Conservation (phyloP, 352 stramenopile species). For the Phytophthora aleatoria region DNA sequence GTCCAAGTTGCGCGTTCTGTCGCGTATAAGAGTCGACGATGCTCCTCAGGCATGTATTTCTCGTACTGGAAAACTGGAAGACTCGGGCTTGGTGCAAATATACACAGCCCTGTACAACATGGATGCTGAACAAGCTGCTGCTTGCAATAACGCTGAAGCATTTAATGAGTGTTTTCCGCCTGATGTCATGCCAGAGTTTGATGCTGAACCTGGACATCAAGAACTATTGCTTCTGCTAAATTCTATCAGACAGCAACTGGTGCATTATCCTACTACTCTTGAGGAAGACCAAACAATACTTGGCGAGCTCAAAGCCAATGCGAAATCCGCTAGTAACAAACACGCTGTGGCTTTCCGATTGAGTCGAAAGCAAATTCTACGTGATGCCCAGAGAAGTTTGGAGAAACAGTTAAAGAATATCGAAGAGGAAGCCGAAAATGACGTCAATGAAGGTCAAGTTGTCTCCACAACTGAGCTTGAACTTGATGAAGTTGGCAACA, state of each 20-base stretch:
- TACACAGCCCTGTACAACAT: constrained; percentile 38
- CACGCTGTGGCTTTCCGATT: constrained; percentile 52
- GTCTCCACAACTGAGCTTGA: neutral
- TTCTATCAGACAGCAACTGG: constrained; percentile 26
- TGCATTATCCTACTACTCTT: constrained; percentile 46
- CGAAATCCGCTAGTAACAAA: neutral
- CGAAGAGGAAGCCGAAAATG: neutral
- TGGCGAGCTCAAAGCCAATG: neutral
- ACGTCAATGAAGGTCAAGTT: neutral
- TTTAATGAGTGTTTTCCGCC: constrained; percentile 46
- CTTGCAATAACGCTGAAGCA: constrained; percentile 29
- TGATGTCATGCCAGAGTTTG: constrained; percentile 17
- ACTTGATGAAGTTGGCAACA: constrained; percentile 1
- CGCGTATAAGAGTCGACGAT: constrained; percentile 42
- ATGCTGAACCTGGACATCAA: constrained; percentile 7
- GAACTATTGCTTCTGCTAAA: constrained; percentile 12
- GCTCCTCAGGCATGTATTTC: constrained; percentile 38
- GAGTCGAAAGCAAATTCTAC: constrained; percentile 62
- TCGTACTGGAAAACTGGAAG: constrained; percentile 32
- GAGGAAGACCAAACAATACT: constrained; percentile 33
- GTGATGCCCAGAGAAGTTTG: constrained; percentile 26
- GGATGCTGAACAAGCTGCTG: constrained; percentile 15
- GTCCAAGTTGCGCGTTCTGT: constrained; percentile 32
- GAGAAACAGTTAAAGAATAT: constrained; percentile 3
- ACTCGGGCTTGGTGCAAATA: constrained; percentile 35